Evolutionary conservation across 352 stramenopile species (phyloP).

Genomic region (Phytophthora fragariaefolia): DNA sequence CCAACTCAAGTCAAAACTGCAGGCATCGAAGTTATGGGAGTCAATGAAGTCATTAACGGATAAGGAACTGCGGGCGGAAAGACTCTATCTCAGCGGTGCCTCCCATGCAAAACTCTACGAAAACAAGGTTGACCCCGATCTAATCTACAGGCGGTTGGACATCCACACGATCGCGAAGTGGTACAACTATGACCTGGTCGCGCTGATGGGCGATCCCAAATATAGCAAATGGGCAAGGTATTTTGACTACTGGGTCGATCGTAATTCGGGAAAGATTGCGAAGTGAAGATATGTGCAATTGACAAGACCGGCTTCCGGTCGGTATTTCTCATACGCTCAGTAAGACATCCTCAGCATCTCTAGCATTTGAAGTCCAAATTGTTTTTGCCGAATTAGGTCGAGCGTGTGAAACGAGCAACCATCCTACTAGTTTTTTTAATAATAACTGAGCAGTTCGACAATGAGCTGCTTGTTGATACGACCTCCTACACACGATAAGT

Average conservation of each 20-base stretch:
- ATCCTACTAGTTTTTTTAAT: no score
- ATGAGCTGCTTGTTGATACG: no score
- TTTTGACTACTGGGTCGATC: slow-evolving; percentile 10
- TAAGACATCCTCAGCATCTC: no score
- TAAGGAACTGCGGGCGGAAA: neutral
- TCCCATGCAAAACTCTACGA: slow-evolving; percentile 9
- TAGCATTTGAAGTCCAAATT: no score
- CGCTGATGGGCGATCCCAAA: neutral
- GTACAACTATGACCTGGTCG: neutral
- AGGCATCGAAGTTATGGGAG: neutral
- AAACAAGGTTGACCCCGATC: slow-evolving; percentile 1
- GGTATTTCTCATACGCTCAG: no score
- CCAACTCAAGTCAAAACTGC: neutral
- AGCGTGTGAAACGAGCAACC: no score
- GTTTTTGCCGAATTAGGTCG: no score
- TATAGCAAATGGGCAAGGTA: slow-evolving; percentile 2
- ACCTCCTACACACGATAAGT: no score
- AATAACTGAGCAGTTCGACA: no score
- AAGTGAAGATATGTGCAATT: no score
- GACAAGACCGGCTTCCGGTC: no score
- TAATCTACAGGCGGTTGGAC: neutral
- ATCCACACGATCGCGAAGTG: neutral
- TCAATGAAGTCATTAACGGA: neutral
- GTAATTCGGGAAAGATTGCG: slow-evolving; percentile 3
- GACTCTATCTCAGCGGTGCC: neutral